Percentiles rank a stretch among this genome's conserved stretches.
Evolutionary conservation across 208 protist species (phyloP).

Genomic region (Wallacemonas sp.): DNA sequence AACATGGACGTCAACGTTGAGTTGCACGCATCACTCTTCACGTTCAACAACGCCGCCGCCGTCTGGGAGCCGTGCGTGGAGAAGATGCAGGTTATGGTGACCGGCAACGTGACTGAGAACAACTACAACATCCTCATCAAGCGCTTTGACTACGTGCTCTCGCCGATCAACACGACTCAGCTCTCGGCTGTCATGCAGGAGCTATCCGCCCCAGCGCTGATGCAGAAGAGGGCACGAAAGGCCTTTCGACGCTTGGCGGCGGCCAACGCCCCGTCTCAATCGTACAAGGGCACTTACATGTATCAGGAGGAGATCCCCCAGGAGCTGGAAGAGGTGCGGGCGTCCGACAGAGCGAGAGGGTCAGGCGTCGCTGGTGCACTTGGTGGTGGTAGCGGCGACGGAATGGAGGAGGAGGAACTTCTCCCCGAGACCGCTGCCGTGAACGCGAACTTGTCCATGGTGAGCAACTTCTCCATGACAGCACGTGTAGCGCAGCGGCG

Average conservation of each 20-base stretch:
- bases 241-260: conserved; percentile 37
- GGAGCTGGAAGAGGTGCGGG: conserved; percentile 15
- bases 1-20: conserved; percentile 53
- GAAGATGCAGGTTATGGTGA: conserved; percentile 38
- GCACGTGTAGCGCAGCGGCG: conserved; percentile 6
- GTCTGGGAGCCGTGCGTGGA: conserved; percentile 89
- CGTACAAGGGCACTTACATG: conserved; percentile 29
- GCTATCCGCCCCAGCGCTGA: conserved; percentile 38
- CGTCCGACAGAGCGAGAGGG: neutral
- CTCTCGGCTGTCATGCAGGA: conserved; percentile 44
- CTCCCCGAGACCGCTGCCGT: neutral
- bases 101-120: conserved; percentile 50
- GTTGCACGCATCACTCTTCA: conserved; percentile 48
- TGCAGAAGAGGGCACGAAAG: conserved; percentile 62
- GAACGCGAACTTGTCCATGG: conserved; percentile 1
- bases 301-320: conserved; percentile 22
- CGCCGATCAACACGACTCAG: conserved; percentile 65
- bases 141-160: conserved; percentile 72
- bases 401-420: conserved; percentile 9
- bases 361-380: neutral
- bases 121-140: conserved; percentile 57
- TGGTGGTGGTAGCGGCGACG: neutral
- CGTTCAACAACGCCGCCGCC: conserved; percentile 66
- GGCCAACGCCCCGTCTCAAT: conserved; percentile 21
- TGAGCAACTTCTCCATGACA: conserved; percentile 10